Evolutionary conservation across 2,329 filamentous ascomycete species (phyloP), one percentile per base, ranked within the genome.

Genomic region (Knoxdaviesia proteae): DNA sequence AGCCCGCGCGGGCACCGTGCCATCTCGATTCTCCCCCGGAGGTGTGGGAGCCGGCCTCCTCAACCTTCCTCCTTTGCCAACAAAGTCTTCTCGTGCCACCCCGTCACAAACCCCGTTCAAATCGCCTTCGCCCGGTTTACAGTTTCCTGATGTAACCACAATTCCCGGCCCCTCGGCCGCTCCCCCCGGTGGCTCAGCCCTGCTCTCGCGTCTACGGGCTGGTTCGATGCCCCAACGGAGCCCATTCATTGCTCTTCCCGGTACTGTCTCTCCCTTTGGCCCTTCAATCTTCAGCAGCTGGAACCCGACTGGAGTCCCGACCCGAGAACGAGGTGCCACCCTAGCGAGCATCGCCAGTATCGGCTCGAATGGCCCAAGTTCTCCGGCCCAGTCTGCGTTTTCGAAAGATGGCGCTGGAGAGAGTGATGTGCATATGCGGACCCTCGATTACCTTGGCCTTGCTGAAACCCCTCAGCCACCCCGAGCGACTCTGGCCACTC

Each of bases 221-320:
- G 88, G 88, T 8, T 94, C 88, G 32, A 87, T 94, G 81, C 88
- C 88, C 39, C 88, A 94, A 58, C 77, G 84, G 46, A 76, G 78
- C 49, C 82, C 77, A 36, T 80, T 80, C 48, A 56, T 62, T 51
- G 77, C 51, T 60, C 70, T 54, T 55, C 70, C 69, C 1, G 65
- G 68, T 34, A 63, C 63, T 7, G 64, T 56, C 50, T 74, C 71
- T 42, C 84, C 87, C 0, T 94, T 96, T 54, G 88, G 88, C 0
- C 81, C 83, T 30, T 86, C 84, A 20, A 74, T 94, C 47, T 96
- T 96, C 60, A 86, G 81, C 50, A 84, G 76, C 55, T 96, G 88
- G 87, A 74, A 82, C 48, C 71, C 72, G 3, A 63, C 61, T 31
- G 61, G 57, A 37, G 71, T 71, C 39, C 36, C 43, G 7, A 77